Evolutionary conservation across 2,329 filamentous ascomycete genomes (phyloP).

Genomic region (Alternaria conjuncta): DNA sequence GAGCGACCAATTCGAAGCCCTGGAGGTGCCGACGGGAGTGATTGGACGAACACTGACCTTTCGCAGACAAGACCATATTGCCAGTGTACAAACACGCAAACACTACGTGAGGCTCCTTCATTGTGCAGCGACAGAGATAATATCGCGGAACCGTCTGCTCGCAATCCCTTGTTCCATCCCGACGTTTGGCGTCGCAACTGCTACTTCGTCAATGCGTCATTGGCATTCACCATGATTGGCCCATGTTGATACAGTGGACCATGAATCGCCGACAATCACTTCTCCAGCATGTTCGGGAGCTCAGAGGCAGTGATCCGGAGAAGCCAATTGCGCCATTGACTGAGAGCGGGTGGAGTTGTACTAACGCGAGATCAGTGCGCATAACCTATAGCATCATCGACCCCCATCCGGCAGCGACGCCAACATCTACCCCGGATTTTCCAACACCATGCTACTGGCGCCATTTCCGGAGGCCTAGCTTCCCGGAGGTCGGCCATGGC

Average conservation of each 20-base stretch:
- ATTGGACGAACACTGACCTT: neutral
- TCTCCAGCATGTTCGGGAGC: neutral
- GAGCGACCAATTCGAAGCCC: neutral
- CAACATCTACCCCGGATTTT: slow-evolving; percentile 39
- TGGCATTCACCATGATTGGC: neutral
- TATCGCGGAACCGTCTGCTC: neutral
- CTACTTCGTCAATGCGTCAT: neutral
- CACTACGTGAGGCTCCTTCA: neutral
- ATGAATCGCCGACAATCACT: neutral
- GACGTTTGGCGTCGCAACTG: neutral
- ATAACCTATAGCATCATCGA: slow-evolving; percentile 3
- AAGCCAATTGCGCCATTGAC: neutral
- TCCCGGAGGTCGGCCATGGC: slow-evolving; percentile 28
- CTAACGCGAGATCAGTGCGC: neutral
- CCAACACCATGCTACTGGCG: slow-evolving; percentile 32
- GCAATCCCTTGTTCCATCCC: neutral
- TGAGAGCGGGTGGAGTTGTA: neutral
- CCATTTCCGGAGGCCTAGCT: slow-evolving; percentile 27
- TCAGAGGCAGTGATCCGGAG: neutral
- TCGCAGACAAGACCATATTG: neutral
- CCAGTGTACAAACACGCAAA: slow-evolving; percentile 7
- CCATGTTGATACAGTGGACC: neutral
- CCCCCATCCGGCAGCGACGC: slow-evolving; percentile 26
- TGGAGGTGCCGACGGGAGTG: neutral
- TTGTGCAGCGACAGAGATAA: neutral